Conservation (phyloP, 108 stramenopile species). For the Pseudonitzschia multiseries region DNA sequence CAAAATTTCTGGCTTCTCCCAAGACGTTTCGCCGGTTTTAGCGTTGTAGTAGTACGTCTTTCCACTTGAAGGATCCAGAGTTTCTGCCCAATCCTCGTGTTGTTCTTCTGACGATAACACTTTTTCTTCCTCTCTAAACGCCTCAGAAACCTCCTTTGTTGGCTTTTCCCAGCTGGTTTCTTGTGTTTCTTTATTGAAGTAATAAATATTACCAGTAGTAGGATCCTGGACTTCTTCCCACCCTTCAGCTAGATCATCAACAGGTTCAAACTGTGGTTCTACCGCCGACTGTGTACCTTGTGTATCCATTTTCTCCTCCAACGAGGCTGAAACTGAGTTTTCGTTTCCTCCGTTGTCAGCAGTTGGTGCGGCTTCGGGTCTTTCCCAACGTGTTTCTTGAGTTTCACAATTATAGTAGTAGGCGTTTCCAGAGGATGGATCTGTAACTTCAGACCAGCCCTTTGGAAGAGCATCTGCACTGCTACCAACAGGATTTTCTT, state of each 20-base stretch:
- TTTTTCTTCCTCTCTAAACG: slow-evolving; percentile 7
- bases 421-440: slow-evolving; percentile 44
- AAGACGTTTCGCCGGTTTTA: slow-evolving; percentile 77
- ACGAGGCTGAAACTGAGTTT: not conserved
- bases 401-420: slow-evolving; percentile 53
- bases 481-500: not conserved
- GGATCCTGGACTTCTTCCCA: slow-evolving; percentile 67
- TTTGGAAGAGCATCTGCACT: slow-evolving; percentile 17
- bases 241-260: slow-evolving; percentile 18
- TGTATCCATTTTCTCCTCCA: not conserved
- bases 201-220: slow-evolving; percentile 51
- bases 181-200: slow-evolving; percentile 51
- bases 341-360: not conserved
- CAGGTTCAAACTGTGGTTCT: not conserved
- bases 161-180: slow-evolving; percentile 67
- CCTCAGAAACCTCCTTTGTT: not conserved
- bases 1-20: slow-evolving; percentile 57
- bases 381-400: slow-evolving; percentile 43
- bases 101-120: not conserved
- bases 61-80: slow-evolving; percentile 33
- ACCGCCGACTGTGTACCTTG: not conserved
- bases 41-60: slow-evolving; percentile 76
- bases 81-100: slow-evolving; percentile 32
- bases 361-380: slow-evolving; percentile 8
- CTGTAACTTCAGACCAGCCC: slow-evolving; percentile 44